Evolutionary conservation across 805 yeast genomes (phyloP), one percentile per base, ranked within the genome.

Genomic region (Cyberlindnera japonica): DNA sequence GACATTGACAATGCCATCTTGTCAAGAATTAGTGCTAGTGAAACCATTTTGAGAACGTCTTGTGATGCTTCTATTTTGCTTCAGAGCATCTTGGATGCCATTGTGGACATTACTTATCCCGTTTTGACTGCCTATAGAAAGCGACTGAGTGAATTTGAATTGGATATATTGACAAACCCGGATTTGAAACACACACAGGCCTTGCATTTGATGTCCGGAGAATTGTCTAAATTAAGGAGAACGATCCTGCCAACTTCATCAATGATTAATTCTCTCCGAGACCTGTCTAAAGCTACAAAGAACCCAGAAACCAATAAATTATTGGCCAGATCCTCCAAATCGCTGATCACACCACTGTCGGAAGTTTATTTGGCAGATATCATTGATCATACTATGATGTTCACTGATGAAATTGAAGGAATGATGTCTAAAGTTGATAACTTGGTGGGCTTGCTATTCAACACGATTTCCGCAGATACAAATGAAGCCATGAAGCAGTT

Each of bases 381-480:
- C 12, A 66, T 69, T 8, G 83, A 78, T 57, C 83, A 78, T 50
- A 65, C 76, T 3, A 51, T 69, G 39, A 60, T 74, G 40, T 75
- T 68, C 44, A 65, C 76, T 1, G 77, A 75, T 41, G 80, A 75
- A 35, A 65, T 78, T 33, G 75, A 74, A 37, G 66, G 70, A 16
- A 78, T 78, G 83, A 59, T 69, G 18, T 62, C 65, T 35, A 74
- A 71, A 12, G 72, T 76, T 19, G 74, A 72, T 46, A 71, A 73
- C 44, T 62, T 77, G 46, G 69, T 72, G 34, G 71, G 71, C 37
- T 54, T 78, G 40, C 71, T 75, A 9, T 78, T 77, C 63, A 78
- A 78, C 47, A 77, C 81, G 3, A 69, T 77, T 29, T 70, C 79
- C 1, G 74, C 74, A 10, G 73, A 73, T 33, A 74, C 78, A 3